Percentiles rank a stretch among this genome's conserved stretches.
phyloP scores from a whole-genome alignment of 441 rosid species.

The Capsella rubella region DNA sequence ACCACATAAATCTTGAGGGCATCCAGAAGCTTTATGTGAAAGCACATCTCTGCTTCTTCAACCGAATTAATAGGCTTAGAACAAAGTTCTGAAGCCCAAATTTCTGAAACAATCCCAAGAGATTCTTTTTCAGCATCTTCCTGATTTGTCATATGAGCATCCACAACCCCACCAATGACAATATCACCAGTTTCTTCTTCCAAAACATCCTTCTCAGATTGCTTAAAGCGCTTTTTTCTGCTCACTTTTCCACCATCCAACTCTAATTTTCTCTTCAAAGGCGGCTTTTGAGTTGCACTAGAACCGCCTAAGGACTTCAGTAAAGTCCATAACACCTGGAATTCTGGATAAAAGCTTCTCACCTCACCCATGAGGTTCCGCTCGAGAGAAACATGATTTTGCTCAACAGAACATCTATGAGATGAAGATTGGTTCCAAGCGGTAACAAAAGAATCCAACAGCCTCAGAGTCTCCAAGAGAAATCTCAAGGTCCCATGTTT shows the following conservation, averaged over 20 bases:
- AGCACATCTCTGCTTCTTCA: conserved; percentile 67
- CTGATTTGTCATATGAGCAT: conserved; percentile 47
- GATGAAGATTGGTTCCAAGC: conserved; percentile 49
- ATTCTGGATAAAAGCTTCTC: conserved; percentile 80
- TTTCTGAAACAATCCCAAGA: conserved; percentile 58
- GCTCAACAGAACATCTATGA: conserved; percentile 45
- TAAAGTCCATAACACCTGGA: conserved; percentile 71
- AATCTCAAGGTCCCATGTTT: conserved; percentile 88
- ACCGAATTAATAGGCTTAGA: conserved; percentile 47
- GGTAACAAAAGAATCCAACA: conserved; percentile 66
- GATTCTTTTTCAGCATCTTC: conserved; percentile 56
- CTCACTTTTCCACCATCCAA: conserved; percentile 43
- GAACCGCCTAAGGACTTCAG: conserved; percentile 61
- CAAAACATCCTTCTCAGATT: conserved; percentile 46
- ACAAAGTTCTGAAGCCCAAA: conserved; percentile 68
- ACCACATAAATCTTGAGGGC: conserved; percentile 79
- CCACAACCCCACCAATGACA: conserved; percentile 22
- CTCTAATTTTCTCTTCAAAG: conserved; percentile 63
- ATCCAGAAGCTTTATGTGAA: conserved; percentile 79
- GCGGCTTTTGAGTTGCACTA: conserved; percentile 40
- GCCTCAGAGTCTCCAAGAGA: conserved; percentile 75
- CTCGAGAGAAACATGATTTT: conserved; percentile 59
- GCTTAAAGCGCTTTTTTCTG: conserved; percentile 52
- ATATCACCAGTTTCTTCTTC: background rate
- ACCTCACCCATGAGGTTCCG: conserved; percentile 73